Conservation (phyloP, 176 grass and related monocot species). For the Avena sativa region DNA sequence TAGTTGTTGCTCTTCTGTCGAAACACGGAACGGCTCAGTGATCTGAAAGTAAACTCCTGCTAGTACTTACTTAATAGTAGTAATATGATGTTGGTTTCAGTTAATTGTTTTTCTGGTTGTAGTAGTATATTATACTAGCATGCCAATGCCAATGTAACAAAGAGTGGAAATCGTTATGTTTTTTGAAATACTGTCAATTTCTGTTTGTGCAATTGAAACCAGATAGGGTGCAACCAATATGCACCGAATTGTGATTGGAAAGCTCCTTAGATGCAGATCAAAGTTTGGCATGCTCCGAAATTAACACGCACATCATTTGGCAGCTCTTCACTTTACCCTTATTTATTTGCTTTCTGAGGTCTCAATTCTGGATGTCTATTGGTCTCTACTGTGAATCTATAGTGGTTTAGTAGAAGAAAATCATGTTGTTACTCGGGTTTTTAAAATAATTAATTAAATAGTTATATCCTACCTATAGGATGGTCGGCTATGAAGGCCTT, state of each 20-base stretch:
- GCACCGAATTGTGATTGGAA: background rate
- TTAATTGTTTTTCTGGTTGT: constrained; percentile 7
- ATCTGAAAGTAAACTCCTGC: background rate
- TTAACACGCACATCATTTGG: background rate
- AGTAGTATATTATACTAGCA: background rate
- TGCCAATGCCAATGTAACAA: constrained; percentile 6
- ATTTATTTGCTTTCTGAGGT: background rate
- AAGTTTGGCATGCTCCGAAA: background rate
- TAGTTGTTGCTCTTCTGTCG: background rate
- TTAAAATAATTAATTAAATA: constrained; percentile 17
- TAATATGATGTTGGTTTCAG: background rate
- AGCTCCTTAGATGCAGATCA: background rate
- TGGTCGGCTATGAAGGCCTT: constrained; percentile 94
- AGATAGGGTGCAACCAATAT: background rate
- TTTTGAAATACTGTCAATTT: background rate
- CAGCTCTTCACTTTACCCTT: constrained; percentile 9
- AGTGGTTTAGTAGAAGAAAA: background rate
- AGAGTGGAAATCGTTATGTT: background rate
- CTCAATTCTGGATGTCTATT: background rate
- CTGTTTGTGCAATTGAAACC: background rate
- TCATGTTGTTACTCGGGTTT: background rate
- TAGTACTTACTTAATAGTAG: background rate
- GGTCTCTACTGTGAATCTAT: background rate
- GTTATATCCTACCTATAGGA: constrained; percentile 49
- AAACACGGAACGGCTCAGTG: background rate